phyloP scores from a whole-genome alignment of 441 rosid species.

The Populus tomentosa region DNA sequence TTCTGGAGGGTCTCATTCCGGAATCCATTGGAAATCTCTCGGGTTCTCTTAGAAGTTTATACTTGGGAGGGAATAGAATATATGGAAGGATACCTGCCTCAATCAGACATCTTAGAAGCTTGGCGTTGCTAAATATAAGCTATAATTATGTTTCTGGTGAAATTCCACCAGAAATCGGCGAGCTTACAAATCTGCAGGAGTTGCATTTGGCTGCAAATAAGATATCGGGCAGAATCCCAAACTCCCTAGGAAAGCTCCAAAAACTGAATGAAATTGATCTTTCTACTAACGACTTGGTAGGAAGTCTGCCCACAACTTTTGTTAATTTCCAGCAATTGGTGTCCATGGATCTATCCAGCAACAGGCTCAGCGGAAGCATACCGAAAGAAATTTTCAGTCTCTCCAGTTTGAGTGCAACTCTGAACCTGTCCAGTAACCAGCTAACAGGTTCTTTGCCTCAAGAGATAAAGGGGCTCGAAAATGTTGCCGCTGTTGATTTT shows the following conservation, averaged over 20 bases:
- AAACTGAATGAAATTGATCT: constrained; percentile 35
- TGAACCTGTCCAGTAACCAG: constrained; percentile 42
- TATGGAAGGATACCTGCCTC: no score
- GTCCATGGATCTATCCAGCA: constrained; percentile 44
- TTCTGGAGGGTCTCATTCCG: no score
- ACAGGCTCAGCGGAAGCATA: constrained; percentile 42
- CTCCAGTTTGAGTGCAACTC: constrained; percentile 30
- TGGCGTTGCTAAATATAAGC: no score
- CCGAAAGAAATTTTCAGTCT: constrained; percentile 39
- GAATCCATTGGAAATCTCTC: no score
- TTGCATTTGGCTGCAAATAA: constrained; percentile 37
- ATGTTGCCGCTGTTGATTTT: constrained; percentile 35
- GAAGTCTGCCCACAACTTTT: constrained; percentile 35
- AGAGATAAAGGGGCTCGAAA: constrained; percentile 28
- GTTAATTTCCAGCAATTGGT: constrained; percentile 33
- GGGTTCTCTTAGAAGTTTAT: no score
- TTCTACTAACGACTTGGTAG: constrained; percentile 34
- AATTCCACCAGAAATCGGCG: constrained; percentile 40
- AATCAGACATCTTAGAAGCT: no score
- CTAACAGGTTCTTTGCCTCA: constrained; percentile 33
- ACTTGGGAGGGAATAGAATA: no score
- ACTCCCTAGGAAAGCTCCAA: constrained; percentile 32
- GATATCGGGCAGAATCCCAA: constrained; percentile 35
- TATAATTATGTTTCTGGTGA: constrained; percentile 5
- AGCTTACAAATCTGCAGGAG: constrained; percentile 29